A percentile compares a stretch with the other conserved stretches of the same genome.
Evolutionary conservation across 2,329 filamentous ascomycete genomes (phyloP).

Genomic region (Nigrospora sphaerica): DNA sequence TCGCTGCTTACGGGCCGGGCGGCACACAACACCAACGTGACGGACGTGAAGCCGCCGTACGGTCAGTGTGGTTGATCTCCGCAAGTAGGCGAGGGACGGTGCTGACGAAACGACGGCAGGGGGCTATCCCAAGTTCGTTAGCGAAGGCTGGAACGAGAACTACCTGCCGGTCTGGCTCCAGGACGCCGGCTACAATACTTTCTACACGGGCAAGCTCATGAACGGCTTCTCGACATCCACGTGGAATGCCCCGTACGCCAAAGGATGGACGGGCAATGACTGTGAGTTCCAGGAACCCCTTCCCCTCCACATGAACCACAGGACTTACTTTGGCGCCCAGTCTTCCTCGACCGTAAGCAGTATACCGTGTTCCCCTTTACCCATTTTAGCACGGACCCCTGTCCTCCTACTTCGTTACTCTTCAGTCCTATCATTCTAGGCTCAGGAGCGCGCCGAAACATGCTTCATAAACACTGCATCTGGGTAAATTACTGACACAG

Average conservation of each 20-base stretch:
- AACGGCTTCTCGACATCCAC: constrained; percentile 39
- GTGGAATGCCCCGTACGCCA: constrained; percentile 34
- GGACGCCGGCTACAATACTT: constrained; percentile 48
- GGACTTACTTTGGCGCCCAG: constrained; percentile 26
- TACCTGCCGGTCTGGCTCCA: constrained; percentile 53
- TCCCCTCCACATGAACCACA: neutral
- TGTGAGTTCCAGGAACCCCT: neutral
- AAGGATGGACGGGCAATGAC: constrained; percentile 25
- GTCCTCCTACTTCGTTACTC: too few relatives aligned
- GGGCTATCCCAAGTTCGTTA: constrained; percentile 47
- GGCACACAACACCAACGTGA: constrained; percentile 59
- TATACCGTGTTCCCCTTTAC: too few relatives aligned
- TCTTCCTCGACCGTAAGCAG: constrained; percentile 47
- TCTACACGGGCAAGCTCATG: constrained; percentile 52
- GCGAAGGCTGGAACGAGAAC: constrained; percentile 44
- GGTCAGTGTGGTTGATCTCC: constrained; percentile 25
- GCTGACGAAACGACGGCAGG: constrained; percentile 17
- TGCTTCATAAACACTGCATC: too few relatives aligned
- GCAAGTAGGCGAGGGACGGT: constrained; percentile 27
- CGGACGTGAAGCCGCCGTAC: constrained; percentile 41
- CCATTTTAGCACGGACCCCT: too few relatives aligned
- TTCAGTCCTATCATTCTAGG: too few relatives aligned
- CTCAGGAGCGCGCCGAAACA: too few relatives aligned
- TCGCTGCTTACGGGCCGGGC: constrained; percentile 51
- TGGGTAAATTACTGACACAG: too few relatives aligned